Percentiles rank a stretch among this genome's conserved stretches.
Evolutionary conservation across 805 yeast genomes (phyloP).

Genomic region (Starmerella cellae): DNA sequence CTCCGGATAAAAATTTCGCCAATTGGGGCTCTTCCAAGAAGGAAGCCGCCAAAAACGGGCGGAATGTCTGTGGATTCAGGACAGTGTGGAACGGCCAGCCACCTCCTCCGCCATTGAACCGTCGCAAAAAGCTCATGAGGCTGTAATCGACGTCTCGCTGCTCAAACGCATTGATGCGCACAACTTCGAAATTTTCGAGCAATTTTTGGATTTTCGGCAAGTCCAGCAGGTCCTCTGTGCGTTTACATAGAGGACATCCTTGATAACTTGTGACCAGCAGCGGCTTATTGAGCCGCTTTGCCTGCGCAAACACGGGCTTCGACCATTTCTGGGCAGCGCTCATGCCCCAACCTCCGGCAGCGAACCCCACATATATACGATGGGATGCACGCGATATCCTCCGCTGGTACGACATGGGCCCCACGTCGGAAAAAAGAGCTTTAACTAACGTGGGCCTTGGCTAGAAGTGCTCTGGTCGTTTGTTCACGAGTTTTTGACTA

Average conservation of each 20-base stretch:
- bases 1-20: slow-evolving; percentile 24
- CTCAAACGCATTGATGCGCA: slow-evolving; percentile 30
- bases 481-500: too few relatives aligned
- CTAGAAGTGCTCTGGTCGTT: too few relatives aligned
- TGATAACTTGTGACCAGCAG: slow-evolving; percentile 30
- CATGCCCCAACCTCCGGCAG: too few relatives aligned
- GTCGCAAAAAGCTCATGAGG: slow-evolving; percentile 29
- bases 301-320: slow-evolving; percentile 24
- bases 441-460: too few relatives aligned
- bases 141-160: slow-evolving; percentile 32
- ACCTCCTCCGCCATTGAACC: slow-evolving; percentile 26
- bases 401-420: too few relatives aligned
- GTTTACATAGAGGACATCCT: slow-evolving; percentile 31
- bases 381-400: too few relatives aligned
- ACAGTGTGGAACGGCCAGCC: slow-evolving; percentile 33
- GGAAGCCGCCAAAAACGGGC: slow-evolving; percentile 31
- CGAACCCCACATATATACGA: too few relatives aligned
- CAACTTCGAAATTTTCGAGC: slow-evolving; percentile 25
- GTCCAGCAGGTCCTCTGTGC: slow-evolving; percentile 25
- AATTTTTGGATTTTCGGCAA: slow-evolving; percentile 25
- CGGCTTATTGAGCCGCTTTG: slow-evolving; percentile 25
- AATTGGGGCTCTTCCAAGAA: slow-evolving; percentile 27
- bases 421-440: too few relatives aligned
- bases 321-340: slow-evolving; percentile 20
- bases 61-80: slow-evolving; percentile 26